Conservation (phyloP, 1,284 basidiomycete genomes). For the Vanrija sp. region DNA sequence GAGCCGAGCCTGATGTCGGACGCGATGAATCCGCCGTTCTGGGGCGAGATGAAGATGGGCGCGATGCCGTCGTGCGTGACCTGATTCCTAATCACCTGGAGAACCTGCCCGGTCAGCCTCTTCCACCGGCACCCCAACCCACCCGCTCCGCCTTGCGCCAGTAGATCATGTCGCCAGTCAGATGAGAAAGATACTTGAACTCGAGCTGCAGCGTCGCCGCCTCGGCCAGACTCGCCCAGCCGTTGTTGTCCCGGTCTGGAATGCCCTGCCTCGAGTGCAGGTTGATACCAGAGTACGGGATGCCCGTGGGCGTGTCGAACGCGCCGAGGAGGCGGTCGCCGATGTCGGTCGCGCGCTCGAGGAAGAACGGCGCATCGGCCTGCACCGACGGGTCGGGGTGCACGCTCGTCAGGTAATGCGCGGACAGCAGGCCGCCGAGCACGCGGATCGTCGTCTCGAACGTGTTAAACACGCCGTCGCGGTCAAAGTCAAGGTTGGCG, state of each 20-base stretch:
- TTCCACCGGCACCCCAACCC: not conserved
- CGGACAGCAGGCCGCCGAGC: conserved; percentile 76
- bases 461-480: conserved; percentile 76
- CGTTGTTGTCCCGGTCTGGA: conserved; percentile 61
- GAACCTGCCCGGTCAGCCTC: conserved; percentile 51
- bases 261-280: conserved; percentile 64
- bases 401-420: conserved; percentile 61
- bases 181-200: conserved; percentile 77
- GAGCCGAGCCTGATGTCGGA: conserved; percentile 85
- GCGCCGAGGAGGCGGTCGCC: conserved; percentile 79
- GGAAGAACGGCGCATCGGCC: conserved; percentile 61
- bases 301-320: conserved; percentile 75
- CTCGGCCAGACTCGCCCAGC: conserved; percentile 76
- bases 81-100: conserved; percentile 52
- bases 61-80: conserved; percentile 67
- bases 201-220: conserved; percentile 80
- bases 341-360: conserved; percentile 72
- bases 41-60: conserved; percentile 75
- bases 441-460: conserved; percentile 88
- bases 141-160: conserved; percentile 79
- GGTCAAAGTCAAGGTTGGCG: conserved; percentile 67
- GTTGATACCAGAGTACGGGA: conserved; percentile 78
- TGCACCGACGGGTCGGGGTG: conserved; percentile 47
- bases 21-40: conserved; percentile 65
- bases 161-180: conserved; percentile 72